A percentile compares a stretch with the other conserved stretches of the same genome.
Conservation (phyloP, 1,284 basidiomycete genomes). For the Rhodotorula sp. region DNA sequence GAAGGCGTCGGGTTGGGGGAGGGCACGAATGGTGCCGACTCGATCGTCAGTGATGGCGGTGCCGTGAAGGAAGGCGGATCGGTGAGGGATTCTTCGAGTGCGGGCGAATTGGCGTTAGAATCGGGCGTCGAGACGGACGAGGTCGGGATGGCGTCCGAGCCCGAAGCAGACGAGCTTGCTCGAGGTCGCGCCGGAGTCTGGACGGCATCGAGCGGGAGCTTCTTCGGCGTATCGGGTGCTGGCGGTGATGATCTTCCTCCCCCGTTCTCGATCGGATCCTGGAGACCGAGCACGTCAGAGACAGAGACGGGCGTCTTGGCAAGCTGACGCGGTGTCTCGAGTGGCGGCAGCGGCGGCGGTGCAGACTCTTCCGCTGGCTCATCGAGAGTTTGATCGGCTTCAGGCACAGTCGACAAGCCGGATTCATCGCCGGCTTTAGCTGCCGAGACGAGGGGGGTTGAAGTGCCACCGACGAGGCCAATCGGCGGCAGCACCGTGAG, state of each 20-base stretch:
- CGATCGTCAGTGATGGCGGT: constrained; percentile 15
- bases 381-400: background rate
- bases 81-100: background rate
- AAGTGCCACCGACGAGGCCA: constrained; percentile 17
- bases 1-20: background rate
- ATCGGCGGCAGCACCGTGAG: constrained; percentile 39
- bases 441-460: background rate
- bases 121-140: background rate
- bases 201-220: background rate
- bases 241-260: too few relatives aligned
- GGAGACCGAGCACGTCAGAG: constrained; percentile 26
- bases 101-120: constrained; percentile 9
- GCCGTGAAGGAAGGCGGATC: background rate
- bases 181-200: background rate
- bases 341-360: background rate
- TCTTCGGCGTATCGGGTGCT: background rate
- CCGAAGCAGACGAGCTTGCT: too few relatives aligned
- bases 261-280: background rate
- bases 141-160: background rate
- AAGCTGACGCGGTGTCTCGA: constrained; percentile 6
- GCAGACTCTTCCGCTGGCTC: background rate
- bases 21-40: constrained; percentile 23
- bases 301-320: constrained; percentile 14
- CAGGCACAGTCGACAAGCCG: background rate
- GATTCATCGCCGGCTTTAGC: background rate